phyloP scores from a whole-genome alignment of 768 basidiomycete species.

The Tylopilus sp. region DNA sequence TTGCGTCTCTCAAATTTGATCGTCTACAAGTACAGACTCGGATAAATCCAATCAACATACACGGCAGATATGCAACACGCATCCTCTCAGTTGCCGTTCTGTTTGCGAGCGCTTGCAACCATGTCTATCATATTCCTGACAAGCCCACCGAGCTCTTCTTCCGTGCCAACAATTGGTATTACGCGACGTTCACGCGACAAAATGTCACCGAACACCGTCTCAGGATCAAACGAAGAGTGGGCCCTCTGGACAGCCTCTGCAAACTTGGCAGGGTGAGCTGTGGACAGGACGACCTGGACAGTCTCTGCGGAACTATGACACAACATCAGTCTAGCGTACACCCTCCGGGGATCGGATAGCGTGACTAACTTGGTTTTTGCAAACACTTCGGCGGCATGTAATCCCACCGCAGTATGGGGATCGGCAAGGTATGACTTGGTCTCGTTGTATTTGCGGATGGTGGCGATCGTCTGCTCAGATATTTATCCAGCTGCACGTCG shows the following conservation, averaged over 20 bases:
- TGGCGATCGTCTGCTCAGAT: conserved; percentile 66
- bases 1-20: background rate
- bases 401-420: conserved; percentile 94
- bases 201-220: conserved; percentile 70
- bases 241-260: conserved; percentile 88
- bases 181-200: conserved; percentile 75
- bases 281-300: conserved; percentile 81
- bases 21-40: background rate
- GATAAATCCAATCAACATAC: background rate
- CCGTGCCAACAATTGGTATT: conserved; percentile 66
- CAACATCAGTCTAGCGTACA: background rate
- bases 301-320: conserved; percentile 41
- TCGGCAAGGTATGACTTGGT: conserved; percentile 79
- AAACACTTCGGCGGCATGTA: conserved; percentile 68
- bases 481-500: background rate
- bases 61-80: background rate
- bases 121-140: conserved; percentile 59
- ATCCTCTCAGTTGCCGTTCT: background rate
- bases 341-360: background rate
- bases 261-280: conserved; percentile 98
- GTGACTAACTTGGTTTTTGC: conserved; percentile 52
- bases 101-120: conserved; percentile 12
- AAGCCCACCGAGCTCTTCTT: conserved; percentile 58
- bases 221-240: conserved; percentile 26
- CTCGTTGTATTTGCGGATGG: conserved; percentile 66